These are phyloP conservation scores for Neofusicoccum sp. DNA, from an alignment of 2,329 filamentous ascomycete species.

Conservation along the genomic window DNA sequence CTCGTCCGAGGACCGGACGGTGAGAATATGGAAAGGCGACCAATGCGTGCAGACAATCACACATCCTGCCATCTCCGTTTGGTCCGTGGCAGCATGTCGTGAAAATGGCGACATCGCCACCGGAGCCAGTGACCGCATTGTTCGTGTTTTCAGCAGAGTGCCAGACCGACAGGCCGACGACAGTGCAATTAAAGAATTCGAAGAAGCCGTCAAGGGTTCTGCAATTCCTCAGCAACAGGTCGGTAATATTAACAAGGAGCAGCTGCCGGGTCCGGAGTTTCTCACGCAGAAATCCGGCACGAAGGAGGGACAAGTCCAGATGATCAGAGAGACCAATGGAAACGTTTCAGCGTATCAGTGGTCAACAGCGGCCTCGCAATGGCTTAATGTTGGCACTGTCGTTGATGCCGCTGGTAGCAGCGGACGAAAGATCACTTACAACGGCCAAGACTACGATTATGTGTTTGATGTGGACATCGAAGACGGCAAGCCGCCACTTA, in stretches of 20 bases:
- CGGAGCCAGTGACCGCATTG: slow-evolving; percentile 84
- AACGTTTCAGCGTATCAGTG: slow-evolving; percentile 86
- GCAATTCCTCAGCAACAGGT: slow-evolving; percentile 87
- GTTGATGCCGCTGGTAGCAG: slow-evolving; percentile 86
- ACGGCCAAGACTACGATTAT: slow-evolving; percentile 90
- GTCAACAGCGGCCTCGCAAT: slow-evolving; percentile 68
- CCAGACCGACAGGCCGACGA: slow-evolving; percentile 69
- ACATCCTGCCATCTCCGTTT: slow-evolving; percentile 94
- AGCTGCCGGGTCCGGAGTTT: slow-evolving; percentile 86
- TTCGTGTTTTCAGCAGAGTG: slow-evolving; percentile 80
- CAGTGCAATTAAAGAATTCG: slow-evolving; percentile 71
- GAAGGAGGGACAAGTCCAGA: slow-evolving; percentile 95
- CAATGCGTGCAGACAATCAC: slow-evolving; percentile 94
- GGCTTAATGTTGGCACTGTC: slow-evolving; percentile 90
- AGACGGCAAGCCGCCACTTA: slow-evolving; percentile 88
- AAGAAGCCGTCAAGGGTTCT: slow-evolving; percentile 78
- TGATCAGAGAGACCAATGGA: slow-evolving; percentile 82
- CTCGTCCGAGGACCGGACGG: slow-evolving; percentile 90
- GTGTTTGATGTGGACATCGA: slow-evolving; percentile 97
- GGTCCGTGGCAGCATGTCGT: slow-evolving; percentile 81
- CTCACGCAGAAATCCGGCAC: slow-evolving; percentile 79
- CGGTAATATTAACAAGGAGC: slow-evolving; percentile 80
- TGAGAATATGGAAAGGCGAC: slow-evolving; percentile 81
- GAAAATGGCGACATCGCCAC: slow-evolving; percentile 92
- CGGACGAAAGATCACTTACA: slow-evolving; percentile 63